Base-by-base conservation (phyloP, 2,329 filamentous ascomycete genomes). In the Thelonectria blattea region DNA sequence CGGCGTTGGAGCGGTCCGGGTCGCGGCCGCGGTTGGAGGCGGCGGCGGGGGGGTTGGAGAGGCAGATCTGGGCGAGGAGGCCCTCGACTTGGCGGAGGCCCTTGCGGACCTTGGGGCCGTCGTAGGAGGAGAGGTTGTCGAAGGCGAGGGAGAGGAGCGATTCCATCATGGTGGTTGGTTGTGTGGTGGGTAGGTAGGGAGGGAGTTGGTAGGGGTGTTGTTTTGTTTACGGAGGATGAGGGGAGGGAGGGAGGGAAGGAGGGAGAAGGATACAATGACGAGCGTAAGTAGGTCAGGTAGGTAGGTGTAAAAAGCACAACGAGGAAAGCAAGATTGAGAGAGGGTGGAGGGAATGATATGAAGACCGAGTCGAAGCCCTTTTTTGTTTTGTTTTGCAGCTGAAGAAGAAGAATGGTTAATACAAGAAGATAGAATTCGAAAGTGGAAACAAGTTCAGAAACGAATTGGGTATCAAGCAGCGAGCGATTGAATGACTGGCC, bases 121-220 rank as follows among this genome's bases (percentile, higher is more conserved):
- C 93, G 76, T 93, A 93, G 50, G 93, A 97, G 62, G 93, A 96
- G 66, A 97, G 89, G 78, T 96, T 96, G 81, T 97, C 93, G 78
- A 98, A 98, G 62, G 94, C 93, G 75, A 96, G 88, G 46, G 92
- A 96, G 57, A 98, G 84, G 27, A 98, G 85, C 53, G 91, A 88
- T 81, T 98, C 95, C 95, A 98, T 98, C 72, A 69, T 77, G 71
- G 56, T 37, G 32, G 14, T 5, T 9, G 15, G 52, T 43, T 49
- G 39, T 46, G 24, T 48, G 52, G 20, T 24, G 17, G 17, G 37
- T 39, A 18, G 27, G 45, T 45, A 50, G 54, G 45, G 54, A 56
- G 37, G 20, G 34, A n/a, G 17, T 54, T 17, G 56, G 60, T 56
- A 67, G 56, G 65, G 63, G 65, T 64, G 61, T n/a, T n/a, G 58